Percentiles rank a stretch among this genome's conserved stretches.
phyloP scores from a whole-genome alignment of 176 grass and related monocot genomes.

The Aegilops speltoides region DNA sequence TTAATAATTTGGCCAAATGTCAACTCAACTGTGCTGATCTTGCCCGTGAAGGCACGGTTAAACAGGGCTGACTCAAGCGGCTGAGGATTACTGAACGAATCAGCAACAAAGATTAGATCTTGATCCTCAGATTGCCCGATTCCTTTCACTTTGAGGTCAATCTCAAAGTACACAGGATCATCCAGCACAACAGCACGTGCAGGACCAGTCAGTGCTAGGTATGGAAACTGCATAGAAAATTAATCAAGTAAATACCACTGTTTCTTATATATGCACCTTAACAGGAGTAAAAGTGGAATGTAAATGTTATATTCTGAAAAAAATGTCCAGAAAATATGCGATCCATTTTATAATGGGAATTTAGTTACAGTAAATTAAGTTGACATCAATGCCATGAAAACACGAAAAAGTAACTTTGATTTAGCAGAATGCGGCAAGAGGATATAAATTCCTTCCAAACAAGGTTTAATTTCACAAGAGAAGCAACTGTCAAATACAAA shows the following conservation, averaged over 20 bases:
- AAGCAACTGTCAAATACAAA: not conserved
- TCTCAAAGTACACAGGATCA: no score
- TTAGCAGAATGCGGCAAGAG: not conserved
- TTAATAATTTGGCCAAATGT: not conserved
- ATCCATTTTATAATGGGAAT: not conserved
- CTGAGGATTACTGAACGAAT: not conserved
- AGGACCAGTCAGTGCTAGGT: no score
- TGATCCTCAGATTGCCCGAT: not conserved
- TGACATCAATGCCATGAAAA: not conserved
- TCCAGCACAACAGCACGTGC: no score
- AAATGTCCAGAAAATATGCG: not conserved
- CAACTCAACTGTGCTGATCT: not conserved
- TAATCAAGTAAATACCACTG: no score
- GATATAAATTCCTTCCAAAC: not conserved
- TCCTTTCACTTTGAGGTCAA: no score
- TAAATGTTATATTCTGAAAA: not conserved
- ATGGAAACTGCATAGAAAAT: no score
- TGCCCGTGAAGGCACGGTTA: not conserved
- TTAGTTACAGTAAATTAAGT: not conserved
- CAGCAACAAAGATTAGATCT: not conserved
- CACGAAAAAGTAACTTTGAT: not conserved
- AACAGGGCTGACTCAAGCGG: not conserved
- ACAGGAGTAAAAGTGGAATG: no score
- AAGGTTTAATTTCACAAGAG: not conserved
- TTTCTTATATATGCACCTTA: no score